These are phyloP conservation scores for Nasturtium officinale DNA, from an alignment of 345 rosid genomes.

Conservation along the genomic window DNA sequence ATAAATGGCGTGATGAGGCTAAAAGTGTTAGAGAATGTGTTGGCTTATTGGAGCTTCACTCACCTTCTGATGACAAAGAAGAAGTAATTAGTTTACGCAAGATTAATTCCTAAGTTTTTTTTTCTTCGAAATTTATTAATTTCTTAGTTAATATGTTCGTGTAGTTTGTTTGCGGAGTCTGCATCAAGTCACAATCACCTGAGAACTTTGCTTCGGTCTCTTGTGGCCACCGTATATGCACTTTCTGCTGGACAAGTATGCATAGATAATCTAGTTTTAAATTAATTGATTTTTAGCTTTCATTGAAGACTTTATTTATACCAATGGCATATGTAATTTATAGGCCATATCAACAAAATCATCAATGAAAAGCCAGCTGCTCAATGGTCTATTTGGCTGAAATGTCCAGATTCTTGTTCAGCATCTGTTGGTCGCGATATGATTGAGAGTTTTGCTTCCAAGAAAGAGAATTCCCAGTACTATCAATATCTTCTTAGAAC, in stretches of 20 bases:
- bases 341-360: constrained; percentile 27
- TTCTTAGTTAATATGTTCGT: not conserved
- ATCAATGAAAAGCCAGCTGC: constrained; percentile 18
- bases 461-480: constrained; percentile 26
- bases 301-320: not conserved
- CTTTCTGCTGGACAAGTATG: constrained; percentile 37
- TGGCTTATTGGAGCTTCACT: constrained; percentile 25
- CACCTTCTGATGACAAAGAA: constrained; percentile 16
- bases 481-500: constrained; percentile 44
- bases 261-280: not conserved
- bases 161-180: constrained; percentile 24
- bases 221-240: constrained; percentile 43
- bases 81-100: no score
- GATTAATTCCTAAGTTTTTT: no score
- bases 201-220: constrained; percentile 30
- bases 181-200: not conserved
- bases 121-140: no score
- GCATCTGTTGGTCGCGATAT: constrained; percentile 39
- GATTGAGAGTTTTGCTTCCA: constrained; percentile 34
- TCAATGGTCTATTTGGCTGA: constrained; percentile 25
- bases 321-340: not conserved
- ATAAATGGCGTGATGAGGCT: constrained; percentile 19
- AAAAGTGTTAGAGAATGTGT: constrained; percentile 12
- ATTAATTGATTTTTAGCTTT: not conserved
- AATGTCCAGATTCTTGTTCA: constrained; percentile 39